phyloP scores from a whole-genome alignment of 179 eudicot species.

The Heliamphora pulchella region DNA sequence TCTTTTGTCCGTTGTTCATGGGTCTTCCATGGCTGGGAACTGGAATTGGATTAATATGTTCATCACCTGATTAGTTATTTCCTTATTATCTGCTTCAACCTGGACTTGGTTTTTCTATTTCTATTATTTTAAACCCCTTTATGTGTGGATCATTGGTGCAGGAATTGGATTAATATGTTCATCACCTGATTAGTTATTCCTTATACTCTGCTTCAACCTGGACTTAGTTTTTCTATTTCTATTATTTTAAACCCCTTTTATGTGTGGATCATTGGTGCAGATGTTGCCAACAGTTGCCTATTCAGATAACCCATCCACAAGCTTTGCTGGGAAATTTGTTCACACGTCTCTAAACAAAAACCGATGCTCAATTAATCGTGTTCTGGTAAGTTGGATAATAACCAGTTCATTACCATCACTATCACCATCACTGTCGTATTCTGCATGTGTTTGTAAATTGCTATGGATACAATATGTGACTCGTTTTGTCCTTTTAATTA shows the following conservation, averaged over 20 bases:
- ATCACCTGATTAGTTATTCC: neutral
- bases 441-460: neutral
- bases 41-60: neutral
- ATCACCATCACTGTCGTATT: neutral
- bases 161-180: neutral
- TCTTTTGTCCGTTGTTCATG: neutral
- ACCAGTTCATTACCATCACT: slow-evolving; percentile 3
- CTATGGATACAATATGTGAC: neutral
- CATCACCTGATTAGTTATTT: neutral
- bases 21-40: slow-evolving; percentile 4
- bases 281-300: slow-evolving; percentile 86
- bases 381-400: slow-evolving; percentile 54
- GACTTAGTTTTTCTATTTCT: neutral
- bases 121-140: neutral
- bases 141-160: slow-evolving; percentile 30
- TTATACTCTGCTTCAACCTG: neutral
- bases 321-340: slow-evolving; percentile 90
- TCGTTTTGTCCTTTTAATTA: neutral
- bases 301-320: slow-evolving; percentile 88
- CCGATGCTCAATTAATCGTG: slow-evolving; percentile 90
- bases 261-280: slow-evolving; percentile 31
- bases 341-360: slow-evolving; percentile 91
- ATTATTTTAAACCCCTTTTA: neutral
- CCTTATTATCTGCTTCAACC: neutral
- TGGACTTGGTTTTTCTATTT: slow-evolving; percentile 3